A percentile compares a stretch with the other conserved stretches of the same genome.
These are phyloP conservation scores for Dendrobium huoshanense DNA, from an alignment of 106 monocot species.

Conservation along the genomic window DNA sequence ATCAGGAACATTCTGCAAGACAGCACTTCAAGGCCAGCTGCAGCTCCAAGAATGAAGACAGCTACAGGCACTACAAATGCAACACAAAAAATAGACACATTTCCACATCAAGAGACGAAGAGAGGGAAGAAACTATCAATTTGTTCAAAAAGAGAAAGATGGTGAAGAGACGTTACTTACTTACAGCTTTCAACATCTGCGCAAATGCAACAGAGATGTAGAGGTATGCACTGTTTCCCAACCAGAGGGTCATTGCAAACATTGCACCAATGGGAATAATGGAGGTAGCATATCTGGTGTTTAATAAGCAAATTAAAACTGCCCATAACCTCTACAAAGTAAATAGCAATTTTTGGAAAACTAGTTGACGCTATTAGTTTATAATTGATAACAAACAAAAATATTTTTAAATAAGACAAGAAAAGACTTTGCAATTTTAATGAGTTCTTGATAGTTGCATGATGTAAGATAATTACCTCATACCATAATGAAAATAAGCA, in stretches of 20 bases:
- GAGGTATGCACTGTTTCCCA: conserved; percentile 95
- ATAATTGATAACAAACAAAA: not conserved
- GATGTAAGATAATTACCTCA: not conserved
- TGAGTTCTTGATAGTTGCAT: not conserved
- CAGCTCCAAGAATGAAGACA: conserved; percentile 81
- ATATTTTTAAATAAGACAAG: not conserved
- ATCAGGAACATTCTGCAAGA: conserved; percentile 76
- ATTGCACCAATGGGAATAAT: conserved; percentile 95
- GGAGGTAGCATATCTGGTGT: conserved; percentile 77
- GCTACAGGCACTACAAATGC: conserved; percentile 88
- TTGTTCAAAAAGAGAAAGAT: not conserved
- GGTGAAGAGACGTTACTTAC: conserved; percentile 30
- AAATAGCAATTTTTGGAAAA: not conserved
- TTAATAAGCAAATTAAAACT: not conserved
- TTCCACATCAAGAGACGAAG: conserved; percentile 4
- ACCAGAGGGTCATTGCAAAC: conserved; percentile 98
- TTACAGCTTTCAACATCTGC: conserved; percentile 96
- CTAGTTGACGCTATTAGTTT: no score
- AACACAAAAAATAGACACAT: conserved; percentile 2
- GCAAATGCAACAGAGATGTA: conserved; percentile 99
- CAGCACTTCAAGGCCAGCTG: conserved; percentile 73
- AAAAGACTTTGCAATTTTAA: not conserved
- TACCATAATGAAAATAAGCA: not conserved
- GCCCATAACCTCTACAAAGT: not conserved
- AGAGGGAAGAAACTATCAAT: not conserved